These are phyloP conservation scores for Psilocybe azurescens DNA, from an alignment of 768 basidiomycete genomes.

Conservation along the genomic window DNA sequence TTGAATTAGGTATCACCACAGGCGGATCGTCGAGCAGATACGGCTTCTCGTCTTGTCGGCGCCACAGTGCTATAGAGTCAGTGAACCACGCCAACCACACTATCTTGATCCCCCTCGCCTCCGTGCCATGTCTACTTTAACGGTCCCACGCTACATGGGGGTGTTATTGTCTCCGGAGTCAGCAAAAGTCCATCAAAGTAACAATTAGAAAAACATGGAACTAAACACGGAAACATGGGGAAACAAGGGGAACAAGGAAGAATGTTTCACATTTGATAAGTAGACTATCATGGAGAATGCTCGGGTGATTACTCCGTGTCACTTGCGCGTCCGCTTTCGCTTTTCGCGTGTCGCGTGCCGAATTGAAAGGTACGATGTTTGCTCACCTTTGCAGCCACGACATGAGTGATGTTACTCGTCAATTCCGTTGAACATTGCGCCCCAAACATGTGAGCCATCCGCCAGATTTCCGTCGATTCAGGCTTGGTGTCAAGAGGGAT, in stretches of 20 bases:
- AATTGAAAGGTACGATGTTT: neutral
- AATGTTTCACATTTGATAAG: neutral
- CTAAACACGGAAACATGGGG: conserved; percentile 4
- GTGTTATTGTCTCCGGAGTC: conserved; percentile 15
- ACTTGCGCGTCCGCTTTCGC: neutral
- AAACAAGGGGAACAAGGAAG: neutral
- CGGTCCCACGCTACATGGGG: conserved; percentile 73
- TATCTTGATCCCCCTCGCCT: conserved; percentile 78
- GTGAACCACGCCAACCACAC: conserved; percentile 92
- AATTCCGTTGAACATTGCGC: conserved; percentile 80
- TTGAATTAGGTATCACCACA: conserved; percentile 33
- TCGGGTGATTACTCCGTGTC: neutral
- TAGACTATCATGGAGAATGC: neutral
- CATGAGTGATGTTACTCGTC: conserved; percentile 75
- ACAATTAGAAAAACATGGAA: neutral
- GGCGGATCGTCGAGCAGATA: conserved; percentile 75
- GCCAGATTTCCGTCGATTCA: conserved; percentile 85
- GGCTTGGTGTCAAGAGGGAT: conserved; percentile 89
- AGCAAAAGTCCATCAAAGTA: conserved; percentile 6
- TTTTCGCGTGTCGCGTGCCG: neutral
- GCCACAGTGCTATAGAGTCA: conserved; percentile 90
- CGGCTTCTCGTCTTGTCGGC: conserved; percentile 74
- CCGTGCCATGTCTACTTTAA: conserved; percentile 87
- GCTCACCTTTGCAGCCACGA: conserved; percentile 86
- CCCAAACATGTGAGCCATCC: conserved; percentile 86